These are phyloP conservation scores for Paratinospora sagittata DNA, from an alignment of 164 flowering plant genomes.

Conservation along the genomic window DNA sequence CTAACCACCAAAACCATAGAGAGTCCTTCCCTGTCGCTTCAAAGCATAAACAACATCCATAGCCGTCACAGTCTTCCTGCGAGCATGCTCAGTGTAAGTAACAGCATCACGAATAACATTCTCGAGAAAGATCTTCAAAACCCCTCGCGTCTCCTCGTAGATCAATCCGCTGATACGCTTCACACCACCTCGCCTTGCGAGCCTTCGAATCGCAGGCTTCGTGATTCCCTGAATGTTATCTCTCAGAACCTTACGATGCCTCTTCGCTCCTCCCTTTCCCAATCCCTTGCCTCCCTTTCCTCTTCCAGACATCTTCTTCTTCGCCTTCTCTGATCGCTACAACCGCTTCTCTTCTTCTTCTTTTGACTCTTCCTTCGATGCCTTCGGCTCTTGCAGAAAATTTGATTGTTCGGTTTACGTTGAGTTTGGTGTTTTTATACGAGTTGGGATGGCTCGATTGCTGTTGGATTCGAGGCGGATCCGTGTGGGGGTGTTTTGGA, in stretches of 20 bases:
- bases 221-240: background rate
- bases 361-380: too few species aligned
- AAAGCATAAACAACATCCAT: background rate
- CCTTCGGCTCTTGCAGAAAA: too few species aligned
- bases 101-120: background rate
- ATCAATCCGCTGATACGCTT: background rate
- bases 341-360: too few species aligned
- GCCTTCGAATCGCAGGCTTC: background rate
- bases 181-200: background rate
- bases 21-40: background rate
- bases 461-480: background rate
- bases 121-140: background rate
- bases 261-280: background rate
- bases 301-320: background rate
- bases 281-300: background rate
- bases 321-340: too few species aligned
- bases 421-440: background rate
- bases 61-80: background rate
- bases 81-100: background rate
- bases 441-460: background rate
- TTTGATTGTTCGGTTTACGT: background rate
- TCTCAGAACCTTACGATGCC: background rate
- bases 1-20: background rate
- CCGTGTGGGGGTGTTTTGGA: background rate
- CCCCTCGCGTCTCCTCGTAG: conserved; percentile 1